A percentile compares a stretch with the other conserved stretches of the same genome.
Conservation (phyloP, 2,329 filamentous ascomycete genomes). For the Aspergillus sp. region DNA sequence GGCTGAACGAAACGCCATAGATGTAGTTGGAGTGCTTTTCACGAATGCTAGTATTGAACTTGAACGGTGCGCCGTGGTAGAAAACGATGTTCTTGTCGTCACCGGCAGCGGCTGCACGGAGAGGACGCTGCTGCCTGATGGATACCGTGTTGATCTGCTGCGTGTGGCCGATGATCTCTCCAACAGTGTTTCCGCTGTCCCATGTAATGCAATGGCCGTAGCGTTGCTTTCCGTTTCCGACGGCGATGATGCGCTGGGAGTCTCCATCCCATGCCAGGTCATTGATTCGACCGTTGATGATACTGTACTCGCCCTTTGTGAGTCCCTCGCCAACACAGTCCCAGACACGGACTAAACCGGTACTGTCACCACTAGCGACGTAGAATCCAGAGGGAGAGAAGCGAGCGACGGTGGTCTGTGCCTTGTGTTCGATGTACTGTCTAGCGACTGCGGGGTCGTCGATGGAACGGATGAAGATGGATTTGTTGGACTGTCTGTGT, state of each 20-base stretch:
- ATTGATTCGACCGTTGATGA: constrained; percentile 91
- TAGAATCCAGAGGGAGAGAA: constrained; percentile 96
- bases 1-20: constrained; percentile 82
- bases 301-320: constrained; percentile 90
- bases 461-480: constrained; percentile 91
- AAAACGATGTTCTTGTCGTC: constrained; percentile 91
- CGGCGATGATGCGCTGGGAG: constrained; percentile 91
- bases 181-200: constrained; percentile 93
- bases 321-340: constrained; percentile 80
- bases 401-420: constrained; percentile 83
- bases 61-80: constrained; percentile 91
- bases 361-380: constrained; percentile 84
- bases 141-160: constrained; percentile 88
- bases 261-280: constrained; percentile 98
- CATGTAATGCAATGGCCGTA: constrained; percentile 93
- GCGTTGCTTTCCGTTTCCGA: constrained; percentile 89
- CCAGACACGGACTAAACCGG: constrained; percentile 86
- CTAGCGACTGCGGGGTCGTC: constrained; percentile 80
- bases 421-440: constrained; percentile 90
- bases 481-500: constrained; percentile 77
- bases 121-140: constrained; percentile 83
- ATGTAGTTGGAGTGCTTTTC: constrained; percentile 85
- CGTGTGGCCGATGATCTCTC: constrained; percentile 89
- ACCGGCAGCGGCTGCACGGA: constrained; percentile 84
- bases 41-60: constrained; percentile 81